Evolutionary conservation across 768 basidiomycete genomes (phyloP).

Genomic region (Lactarius psammicola): DNA sequence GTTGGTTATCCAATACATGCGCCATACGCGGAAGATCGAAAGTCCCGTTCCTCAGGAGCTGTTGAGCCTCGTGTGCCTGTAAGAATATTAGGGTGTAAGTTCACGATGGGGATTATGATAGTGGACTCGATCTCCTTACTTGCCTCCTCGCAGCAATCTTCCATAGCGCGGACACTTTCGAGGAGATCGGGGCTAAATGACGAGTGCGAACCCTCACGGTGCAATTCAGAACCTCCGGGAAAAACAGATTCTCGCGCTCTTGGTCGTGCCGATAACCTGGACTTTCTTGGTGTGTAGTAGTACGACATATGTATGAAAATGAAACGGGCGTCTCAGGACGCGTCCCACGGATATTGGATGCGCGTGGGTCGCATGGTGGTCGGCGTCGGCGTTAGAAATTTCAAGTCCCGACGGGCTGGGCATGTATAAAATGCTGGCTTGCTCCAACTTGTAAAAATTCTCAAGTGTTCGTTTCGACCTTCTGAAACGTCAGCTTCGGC

Average conservation of each 20-base stretch:
- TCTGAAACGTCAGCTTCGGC: constrained; percentile 59
- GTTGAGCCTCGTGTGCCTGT: constrained; percentile 67
- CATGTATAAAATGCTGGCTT: constrained; percentile 17
- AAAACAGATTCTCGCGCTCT: constrained; percentile 66
- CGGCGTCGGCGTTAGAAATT: constrained; percentile 29
- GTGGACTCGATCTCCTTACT: constrained; percentile 16
- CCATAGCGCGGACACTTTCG: constrained; percentile 76
- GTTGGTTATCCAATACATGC: constrained; percentile 63
- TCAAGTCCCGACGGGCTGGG: constrained; percentile 22
- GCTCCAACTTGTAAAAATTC: constrained; percentile 29
- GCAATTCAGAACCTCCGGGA: constrained; percentile 60
- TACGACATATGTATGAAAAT: constrained; percentile 7
- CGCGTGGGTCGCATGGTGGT: background rate
- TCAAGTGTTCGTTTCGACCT: constrained; percentile 68
- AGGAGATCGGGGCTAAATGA: constrained; percentile 68
- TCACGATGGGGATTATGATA: background rate
- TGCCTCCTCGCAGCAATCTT: constrained; percentile 81
- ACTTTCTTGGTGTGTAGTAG: constrained; percentile 36
- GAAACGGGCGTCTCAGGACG: too few relatives aligned
- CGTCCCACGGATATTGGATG: background rate
- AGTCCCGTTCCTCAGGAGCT: constrained; percentile 66
- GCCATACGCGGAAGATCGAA: constrained; percentile 70
- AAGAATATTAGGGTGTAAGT: background rate
- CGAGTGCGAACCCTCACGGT: constrained; percentile 60
- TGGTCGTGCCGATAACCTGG: constrained; percentile 49